A percentile compares a stretch with the other conserved stretches of the same genome.
Conservation (phyloP, 768 basidiomycete genomes). For the Suillus luteus region DNA sequence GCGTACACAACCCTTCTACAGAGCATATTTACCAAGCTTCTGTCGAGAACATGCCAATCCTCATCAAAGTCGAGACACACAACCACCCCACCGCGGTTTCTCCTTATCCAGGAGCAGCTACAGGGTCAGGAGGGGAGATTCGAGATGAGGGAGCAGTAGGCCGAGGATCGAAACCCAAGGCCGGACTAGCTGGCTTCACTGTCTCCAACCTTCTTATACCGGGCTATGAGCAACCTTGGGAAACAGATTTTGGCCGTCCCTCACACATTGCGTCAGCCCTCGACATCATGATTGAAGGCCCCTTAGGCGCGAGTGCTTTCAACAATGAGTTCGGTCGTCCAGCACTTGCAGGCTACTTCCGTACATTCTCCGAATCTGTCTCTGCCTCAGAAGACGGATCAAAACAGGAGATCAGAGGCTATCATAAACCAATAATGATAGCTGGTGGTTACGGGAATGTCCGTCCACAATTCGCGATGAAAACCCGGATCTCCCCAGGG, state of each 20-base stretch:
- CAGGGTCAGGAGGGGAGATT: conserved; percentile 98
- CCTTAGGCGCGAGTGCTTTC: conserved; percentile 92
- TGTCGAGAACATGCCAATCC: conserved; percentile 78
- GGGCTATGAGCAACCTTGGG: conserved; percentile 92
- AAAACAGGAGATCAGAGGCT: conserved; percentile 76
- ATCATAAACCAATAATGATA: conserved; percentile 99
- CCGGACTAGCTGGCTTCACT: conserved; percentile 90
- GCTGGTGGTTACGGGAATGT: conserved; percentile 97
- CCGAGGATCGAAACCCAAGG: conserved; percentile 93
- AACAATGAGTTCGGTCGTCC: conserved; percentile 99
- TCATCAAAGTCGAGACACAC: conserved; percentile 98
- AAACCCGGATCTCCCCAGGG: conserved; percentile 73
- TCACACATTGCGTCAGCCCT: conserved; percentile 88
- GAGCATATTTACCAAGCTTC: conserved; percentile 54
- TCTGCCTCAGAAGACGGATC: conserved; percentile 50
- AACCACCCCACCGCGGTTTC: conserved; percentile 99
- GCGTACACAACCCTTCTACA: conserved; percentile 40
- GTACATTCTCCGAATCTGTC: conserved; percentile 86
- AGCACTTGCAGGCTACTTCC: conserved; percentile 89
- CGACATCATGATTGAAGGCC: conserved; percentile 97
- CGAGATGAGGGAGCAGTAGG: conserved; percentile 98
- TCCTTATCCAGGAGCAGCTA: conserved; percentile 97
- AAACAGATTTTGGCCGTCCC: conserved; percentile 90
- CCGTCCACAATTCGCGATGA: conserved; percentile 77
- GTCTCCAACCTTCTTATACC: conserved; percentile 94